Base-by-base conservation (phyloP, 2,329 filamentous ascomycete species). In the Aphanocladium album region DNA sequence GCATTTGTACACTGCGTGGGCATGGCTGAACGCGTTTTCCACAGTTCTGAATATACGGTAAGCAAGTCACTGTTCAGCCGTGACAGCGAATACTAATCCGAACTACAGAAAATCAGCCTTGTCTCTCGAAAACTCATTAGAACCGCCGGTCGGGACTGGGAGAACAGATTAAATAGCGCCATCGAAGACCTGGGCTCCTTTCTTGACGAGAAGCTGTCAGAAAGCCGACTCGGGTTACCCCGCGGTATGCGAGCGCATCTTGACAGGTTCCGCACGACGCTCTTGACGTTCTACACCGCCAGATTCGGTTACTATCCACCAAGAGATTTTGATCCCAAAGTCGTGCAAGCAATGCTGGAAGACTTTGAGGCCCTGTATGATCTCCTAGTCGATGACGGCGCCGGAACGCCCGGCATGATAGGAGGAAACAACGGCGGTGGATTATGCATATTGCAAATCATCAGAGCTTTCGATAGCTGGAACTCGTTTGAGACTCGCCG, bases 1-100 rank as follows among this genome's bases (percentile, higher is more conserved):
- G 86, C 90, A 0, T 91, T 93, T 72, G 81, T 83, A 16, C 90
- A 95, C 68, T 91, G 89, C 68, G 87, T 89, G 39, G 90, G 90
- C 47, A 92, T 93, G 89, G 83, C 82, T 62, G 83, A 89, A 21
- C 76, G 77, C 27, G 63, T 93, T 5, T 76, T 79, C 45, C 68
- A 74, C 6, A 83, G 81, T 64, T 70, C 80, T 1, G 89, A 89
- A 63, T 89, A 86, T 63, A 76, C 81, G 70, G 86, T 88, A 75
- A 66, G 82, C 2, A 30, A 7, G 9, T 74, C 56, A 56, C 27
- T 27, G 17, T 25, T 14, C 33, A 16, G 27, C 9, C 30, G 5
- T 8, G 9, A 33, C 17, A 16, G 14, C 21, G 12, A 5, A 5
- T 7, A 9, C 12, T 33, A 53, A 60, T 46, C 46, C 59, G 25